These are phyloP conservation scores for Striga hermonthica DNA, from an alignment of 305 asterid genomes.

Conservation along the genomic window DNA sequence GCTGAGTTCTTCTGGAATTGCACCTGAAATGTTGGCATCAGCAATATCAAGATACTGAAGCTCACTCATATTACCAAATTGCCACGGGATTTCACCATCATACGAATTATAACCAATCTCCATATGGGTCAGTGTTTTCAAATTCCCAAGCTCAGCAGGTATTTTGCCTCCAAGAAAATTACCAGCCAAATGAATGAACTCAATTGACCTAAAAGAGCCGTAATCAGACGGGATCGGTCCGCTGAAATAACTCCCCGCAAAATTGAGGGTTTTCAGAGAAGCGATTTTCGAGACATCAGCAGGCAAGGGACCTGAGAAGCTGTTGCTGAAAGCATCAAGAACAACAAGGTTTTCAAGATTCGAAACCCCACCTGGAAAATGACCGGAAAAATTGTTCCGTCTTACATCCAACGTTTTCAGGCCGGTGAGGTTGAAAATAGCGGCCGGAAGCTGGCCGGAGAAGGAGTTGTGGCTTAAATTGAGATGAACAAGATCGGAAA, in stretches of 20 bases:
- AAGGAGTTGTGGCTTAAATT: slow-evolving; percentile 77
- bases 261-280: slow-evolving; percentile 60
- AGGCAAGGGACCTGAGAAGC: slow-evolving; percentile 82
- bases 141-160: slow-evolving; percentile 68
- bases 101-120: slow-evolving; percentile 88
- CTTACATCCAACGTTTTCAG: slow-evolving; percentile 67
- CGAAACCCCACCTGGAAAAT: slow-evolving; percentile 71
- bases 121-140: slow-evolving; percentile 67
- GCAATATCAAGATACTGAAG: slow-evolving; percentile 87
- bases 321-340: slow-evolving; percentile 95
- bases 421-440: slow-evolving; percentile 56
- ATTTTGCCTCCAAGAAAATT: slow-evolving; percentile 62
- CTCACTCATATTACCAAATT: slow-evolving; percentile 70
- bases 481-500: slow-evolving; percentile 53
- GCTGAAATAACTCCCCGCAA: slow-evolving; percentile 94
- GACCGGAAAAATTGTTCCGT: slow-evolving; percentile 84
- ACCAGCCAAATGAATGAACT: slow-evolving; percentile 81
- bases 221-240: slow-evolving; percentile 77
- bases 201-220: slow-evolving; percentile 63
- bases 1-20: slow-evolving; percentile 55
- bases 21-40: slow-evolving; percentile 74
- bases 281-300: slow-evolving; percentile 48
- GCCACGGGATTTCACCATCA: slow-evolving; percentile 76
- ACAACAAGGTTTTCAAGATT: slow-evolving; percentile 46
- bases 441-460: slow-evolving; percentile 58